Percentiles rank a stretch among this genome's conserved stretches.
phyloP scores from a whole-genome alignment of 2,329 filamentous ascomycete genomes.

The Diaporthe batatas region DNA sequence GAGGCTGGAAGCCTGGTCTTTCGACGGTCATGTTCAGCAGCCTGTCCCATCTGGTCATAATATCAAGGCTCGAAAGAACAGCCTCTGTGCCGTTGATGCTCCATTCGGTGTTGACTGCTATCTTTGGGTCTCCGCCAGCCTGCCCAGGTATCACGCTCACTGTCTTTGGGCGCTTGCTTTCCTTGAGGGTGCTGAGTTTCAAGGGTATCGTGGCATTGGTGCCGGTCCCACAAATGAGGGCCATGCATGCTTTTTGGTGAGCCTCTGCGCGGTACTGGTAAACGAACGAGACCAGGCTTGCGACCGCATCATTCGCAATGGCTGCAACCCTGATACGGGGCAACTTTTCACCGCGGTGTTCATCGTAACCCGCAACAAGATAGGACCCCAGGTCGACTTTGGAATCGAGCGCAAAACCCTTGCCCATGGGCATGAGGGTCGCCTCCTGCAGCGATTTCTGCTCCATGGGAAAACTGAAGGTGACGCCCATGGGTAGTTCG shows the following conservation, averaged over 20 bases:
- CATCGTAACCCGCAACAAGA: constrained; percentile 70
- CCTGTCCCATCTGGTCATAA: constrained; percentile 80
- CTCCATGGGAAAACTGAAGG: constrained; percentile 79
- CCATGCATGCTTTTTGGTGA: constrained; percentile 79
- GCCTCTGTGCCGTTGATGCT: constrained; percentile 81
- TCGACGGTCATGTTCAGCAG: constrained; percentile 76
- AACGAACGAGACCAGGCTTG: constrained; percentile 82
- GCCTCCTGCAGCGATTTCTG: constrained; percentile 74
- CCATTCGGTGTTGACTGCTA: constrained; percentile 88
- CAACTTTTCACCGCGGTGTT: constrained; percentile 59
- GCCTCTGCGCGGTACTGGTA: constrained; percentile 74
- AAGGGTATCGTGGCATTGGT: constrained; percentile 86
- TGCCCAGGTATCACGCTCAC: constrained; percentile 63
- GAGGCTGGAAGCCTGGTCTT: constrained; percentile 81
- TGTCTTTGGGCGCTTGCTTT: constrained; percentile 69
- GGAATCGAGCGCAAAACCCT: constrained; percentile 74
- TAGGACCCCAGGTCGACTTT: constrained; percentile 72
- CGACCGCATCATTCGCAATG: constrained; percentile 86
- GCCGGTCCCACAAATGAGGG: constrained; percentile 84
- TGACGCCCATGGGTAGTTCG: constrained; percentile 74
- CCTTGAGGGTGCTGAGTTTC: constrained; percentile 71
- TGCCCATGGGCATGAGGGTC: constrained; percentile 77
- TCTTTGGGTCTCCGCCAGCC: constrained; percentile 66
- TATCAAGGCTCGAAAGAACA: constrained; percentile 71
- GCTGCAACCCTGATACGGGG: constrained; percentile 79